phyloP scores from a whole-genome alignment of 2,329 filamentous ascomycete genomes.

The Torrubiella hemipterigena region DNA sequence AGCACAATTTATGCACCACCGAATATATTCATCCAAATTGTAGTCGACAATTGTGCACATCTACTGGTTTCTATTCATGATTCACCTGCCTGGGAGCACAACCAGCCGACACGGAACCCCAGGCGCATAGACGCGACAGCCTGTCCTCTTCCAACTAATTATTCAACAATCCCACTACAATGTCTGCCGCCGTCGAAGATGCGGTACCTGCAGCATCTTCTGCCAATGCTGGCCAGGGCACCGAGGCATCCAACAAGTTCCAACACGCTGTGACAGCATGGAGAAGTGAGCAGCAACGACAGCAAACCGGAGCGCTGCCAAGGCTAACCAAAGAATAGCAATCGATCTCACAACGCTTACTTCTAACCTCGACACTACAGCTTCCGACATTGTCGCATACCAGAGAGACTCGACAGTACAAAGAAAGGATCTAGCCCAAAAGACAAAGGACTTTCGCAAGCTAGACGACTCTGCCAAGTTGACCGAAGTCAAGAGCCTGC shows the following conservation, averaged over 20 bases:
- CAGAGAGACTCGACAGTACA: constrained; percentile 94
- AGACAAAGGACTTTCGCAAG: constrained; percentile 96
- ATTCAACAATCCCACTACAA: no score
- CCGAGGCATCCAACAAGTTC: constrained; percentile 75
- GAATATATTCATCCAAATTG: no score
- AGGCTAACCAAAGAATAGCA: constrained; percentile 34
- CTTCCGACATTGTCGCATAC: constrained; percentile 87
- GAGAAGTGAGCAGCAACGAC: constrained; percentile 53
- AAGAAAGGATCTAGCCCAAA: constrained; percentile 93
- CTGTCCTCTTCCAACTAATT: no score
- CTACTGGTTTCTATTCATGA: no score
- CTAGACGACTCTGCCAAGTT: constrained; percentile 82
- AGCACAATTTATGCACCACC: no score
- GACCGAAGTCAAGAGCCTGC: constrained; percentile 72
- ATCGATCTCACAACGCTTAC: constrained; percentile 80
- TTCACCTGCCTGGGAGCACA: no score
- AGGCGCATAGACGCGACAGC: no score
- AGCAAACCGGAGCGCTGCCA: not conserved
- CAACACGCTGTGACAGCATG: constrained; percentile 92
- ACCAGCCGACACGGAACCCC: no score
- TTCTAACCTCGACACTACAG: constrained; percentile 77
- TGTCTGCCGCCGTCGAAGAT: constrained; percentile 15
- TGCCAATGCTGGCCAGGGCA: constrained; percentile 13
- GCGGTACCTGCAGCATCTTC: constrained; percentile 15
- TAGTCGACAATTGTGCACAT: no score